Conservation (phyloP, 1,284 basidiomycete genomes). For the Naganishia liquefaciens region DNA sequence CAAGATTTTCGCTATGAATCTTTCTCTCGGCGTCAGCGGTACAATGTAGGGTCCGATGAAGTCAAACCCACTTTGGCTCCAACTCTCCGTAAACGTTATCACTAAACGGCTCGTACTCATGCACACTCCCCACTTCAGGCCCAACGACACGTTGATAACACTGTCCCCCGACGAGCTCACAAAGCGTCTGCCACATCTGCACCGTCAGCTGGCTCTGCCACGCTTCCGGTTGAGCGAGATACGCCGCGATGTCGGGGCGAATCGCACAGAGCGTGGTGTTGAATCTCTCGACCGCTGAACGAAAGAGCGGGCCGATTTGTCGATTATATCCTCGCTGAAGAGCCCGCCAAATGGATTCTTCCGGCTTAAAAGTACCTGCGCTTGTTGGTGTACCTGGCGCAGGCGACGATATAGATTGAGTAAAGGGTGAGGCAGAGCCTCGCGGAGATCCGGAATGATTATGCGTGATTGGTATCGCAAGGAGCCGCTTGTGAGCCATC, state of each 20-base stretch:
- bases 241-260: slow-evolving; percentile 48
- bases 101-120: slow-evolving; percentile 47
- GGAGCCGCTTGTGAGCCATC: slow-evolving; percentile 39
- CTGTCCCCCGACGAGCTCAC: slow-evolving; percentile 57
- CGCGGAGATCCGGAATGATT: slow-evolving; percentile 35
- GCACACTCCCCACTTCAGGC: slow-evolving; percentile 56
- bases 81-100: slow-evolving; percentile 52
- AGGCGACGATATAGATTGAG: slow-evolving; percentile 26
- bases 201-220: slow-evolving; percentile 35
- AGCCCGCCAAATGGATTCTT: slow-evolving; percentile 56
- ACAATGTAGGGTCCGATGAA: too few relatives aligned
- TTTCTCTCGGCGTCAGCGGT: slow-evolving; percentile 7
- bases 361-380: slow-evolving; percentile 16
- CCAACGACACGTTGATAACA: slow-evolving; percentile 60
- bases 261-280: slow-evolving; percentile 55
- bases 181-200: slow-evolving; percentile 54
- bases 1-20: slow-evolving; percentile 51
- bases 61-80: slow-evolving; percentile 43
- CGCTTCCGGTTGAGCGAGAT: slow-evolving; percentile 30
- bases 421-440: slow-evolving; percentile 39
- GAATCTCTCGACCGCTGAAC: slow-evolving; percentile 56
- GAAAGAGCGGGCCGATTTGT: slow-evolving; percentile 56
- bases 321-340: slow-evolving; percentile 59
- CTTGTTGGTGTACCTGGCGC: slow-evolving; percentile 28
- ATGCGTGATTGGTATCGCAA: slow-evolving; percentile 37